Conservation (phyloP, 306 rosid species). For the Cucurbita ficifolia region DNA sequence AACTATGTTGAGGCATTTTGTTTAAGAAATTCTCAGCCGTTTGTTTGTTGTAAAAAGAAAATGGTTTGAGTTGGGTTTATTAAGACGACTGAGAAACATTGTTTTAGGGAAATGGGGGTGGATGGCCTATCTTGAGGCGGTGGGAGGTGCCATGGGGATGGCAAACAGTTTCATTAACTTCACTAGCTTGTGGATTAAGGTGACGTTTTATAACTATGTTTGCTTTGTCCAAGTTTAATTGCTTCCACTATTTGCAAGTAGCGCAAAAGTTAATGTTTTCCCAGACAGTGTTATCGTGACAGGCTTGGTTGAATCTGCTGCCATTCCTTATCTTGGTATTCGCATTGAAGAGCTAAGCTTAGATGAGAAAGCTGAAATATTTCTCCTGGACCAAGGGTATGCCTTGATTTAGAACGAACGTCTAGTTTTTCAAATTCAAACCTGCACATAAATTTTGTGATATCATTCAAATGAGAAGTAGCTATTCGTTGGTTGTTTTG, state of each 20-base stretch:
- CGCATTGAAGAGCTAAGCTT: constrained; percentile 47
- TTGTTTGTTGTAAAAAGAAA: background rate
- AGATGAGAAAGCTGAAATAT: constrained; percentile 80
- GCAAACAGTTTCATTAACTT: constrained; percentile 77
- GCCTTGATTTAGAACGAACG: background rate
- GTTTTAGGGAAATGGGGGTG: constrained; percentile 41
- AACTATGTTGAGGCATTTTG: background rate
- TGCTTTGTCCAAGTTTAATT: background rate
- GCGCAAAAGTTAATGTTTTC: constrained; percentile 34
- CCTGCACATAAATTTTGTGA: background rate
- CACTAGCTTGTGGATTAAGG: constrained; percentile 91
- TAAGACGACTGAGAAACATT: background rate
- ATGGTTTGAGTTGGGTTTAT: background rate
- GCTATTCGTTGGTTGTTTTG: constrained; percentile 11
- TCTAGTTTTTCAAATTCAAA: background rate
- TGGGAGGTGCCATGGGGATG: constrained; percentile 99
- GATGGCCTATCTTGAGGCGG: constrained; percentile 60
- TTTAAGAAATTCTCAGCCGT: background rate
- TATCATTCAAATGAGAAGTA: background rate
- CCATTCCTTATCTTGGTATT: constrained; percentile 73
- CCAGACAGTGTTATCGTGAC: constrained; percentile 99
- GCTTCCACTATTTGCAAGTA: constrained; percentile 1
- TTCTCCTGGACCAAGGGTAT: constrained; percentile 74
- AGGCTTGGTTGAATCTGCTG: constrained; percentile 80
- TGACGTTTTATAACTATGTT: constrained; percentile 10